Conservation (phyloP, 2,329 filamentous ascomycete genomes). For the Setomelanomma holmii region DNA sequence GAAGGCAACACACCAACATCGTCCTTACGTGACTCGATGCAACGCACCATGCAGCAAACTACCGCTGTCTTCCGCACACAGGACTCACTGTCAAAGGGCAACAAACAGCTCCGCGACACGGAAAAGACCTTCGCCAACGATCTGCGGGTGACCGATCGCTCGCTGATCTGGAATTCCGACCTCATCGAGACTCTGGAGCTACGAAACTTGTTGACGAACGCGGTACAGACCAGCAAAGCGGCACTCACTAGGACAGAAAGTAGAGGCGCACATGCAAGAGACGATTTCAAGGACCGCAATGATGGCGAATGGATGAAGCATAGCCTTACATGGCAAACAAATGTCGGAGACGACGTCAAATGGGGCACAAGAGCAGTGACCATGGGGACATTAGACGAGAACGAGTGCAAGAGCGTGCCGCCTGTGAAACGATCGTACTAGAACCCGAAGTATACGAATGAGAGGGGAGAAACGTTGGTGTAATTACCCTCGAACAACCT, state of each 20-base stretch:
- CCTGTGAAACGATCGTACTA: conserved; percentile 48
- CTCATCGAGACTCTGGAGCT: conserved; percentile 57
- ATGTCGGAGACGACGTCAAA: conserved; percentile 48
- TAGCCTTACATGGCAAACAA: conserved; percentile 56
- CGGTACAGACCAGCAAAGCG: conserved; percentile 55
- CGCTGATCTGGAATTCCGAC: conserved; percentile 59
- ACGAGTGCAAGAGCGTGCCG: conserved; percentile 50
- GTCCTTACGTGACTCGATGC: conserved; percentile 52
- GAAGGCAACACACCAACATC: conserved; percentile 49
- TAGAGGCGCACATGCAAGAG: conserved; percentile 56
- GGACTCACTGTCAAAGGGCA: conserved; percentile 45
- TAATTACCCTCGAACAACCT: background rate
- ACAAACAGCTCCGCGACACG: conserved; percentile 41
- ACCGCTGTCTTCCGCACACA: conserved; percentile 56
- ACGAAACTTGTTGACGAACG: conserved; percentile 56
- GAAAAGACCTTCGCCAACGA: conserved; percentile 46
- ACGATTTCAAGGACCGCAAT: conserved; percentile 55
- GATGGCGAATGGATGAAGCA: conserved; percentile 57
- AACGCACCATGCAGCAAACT: conserved; percentile 56
- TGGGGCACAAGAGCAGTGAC: conserved; percentile 53
- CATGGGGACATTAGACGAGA: conserved; percentile 54
- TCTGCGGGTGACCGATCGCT: conserved; percentile 51
- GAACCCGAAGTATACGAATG: background rate
- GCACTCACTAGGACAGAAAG: conserved; percentile 55
- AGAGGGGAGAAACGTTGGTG: background rate